Evolutionary conservation across 2,329 filamentous ascomycete genomes (phyloP), one percentile per base, ranked within the genome.

Genomic region (Aureobasidium sp.): DNA sequence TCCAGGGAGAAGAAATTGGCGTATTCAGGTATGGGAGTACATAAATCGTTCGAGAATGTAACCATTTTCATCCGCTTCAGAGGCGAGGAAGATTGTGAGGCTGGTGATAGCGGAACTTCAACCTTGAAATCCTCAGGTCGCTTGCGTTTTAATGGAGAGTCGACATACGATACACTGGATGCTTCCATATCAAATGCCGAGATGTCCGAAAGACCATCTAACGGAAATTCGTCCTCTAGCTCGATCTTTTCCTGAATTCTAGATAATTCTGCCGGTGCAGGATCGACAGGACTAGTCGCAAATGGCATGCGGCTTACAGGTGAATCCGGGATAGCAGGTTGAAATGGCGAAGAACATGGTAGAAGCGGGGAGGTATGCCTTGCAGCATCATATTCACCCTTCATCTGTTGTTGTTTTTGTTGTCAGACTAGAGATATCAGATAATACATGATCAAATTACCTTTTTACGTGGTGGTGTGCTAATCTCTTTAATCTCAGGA

Each of bases 101-200:
- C n/a, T 19, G 53, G 53, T 4, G 39, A 32, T 6, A 55, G 24
- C 6, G 53, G 53, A 14, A 35, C 21, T 24, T 55, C 53, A 4
- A 42, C 30, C 25, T 55, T 55, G 24, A 42, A 51, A 34, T 45
- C 53, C 14, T 55, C 53, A 11, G 38, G 22, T 5, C 25, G 27
- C 21, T 38, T 34, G 17, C 53, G 38, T 24, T 55, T 55, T 5
- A 41, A 16, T 10, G 39, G 32, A 3, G 38, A 29, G 30, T 8
- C 25, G 19, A 24, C 14, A 29, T 27, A 29, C 2, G 12, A 21
- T 8, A 29, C 38, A 7, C 11, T 12, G 3, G n/a, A 12, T 37
- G 19, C 39, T 16, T 45, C 40, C 2, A 45, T 25, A 5, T 41
- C 32, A 10, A 38, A 25, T 35, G 30, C 37, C 4, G 49, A 30